These are phyloP conservation scores for Vaccinium vitisidaea DNA, from an alignment of 148 eudicot genomes.

Conservation along the genomic window DNA sequence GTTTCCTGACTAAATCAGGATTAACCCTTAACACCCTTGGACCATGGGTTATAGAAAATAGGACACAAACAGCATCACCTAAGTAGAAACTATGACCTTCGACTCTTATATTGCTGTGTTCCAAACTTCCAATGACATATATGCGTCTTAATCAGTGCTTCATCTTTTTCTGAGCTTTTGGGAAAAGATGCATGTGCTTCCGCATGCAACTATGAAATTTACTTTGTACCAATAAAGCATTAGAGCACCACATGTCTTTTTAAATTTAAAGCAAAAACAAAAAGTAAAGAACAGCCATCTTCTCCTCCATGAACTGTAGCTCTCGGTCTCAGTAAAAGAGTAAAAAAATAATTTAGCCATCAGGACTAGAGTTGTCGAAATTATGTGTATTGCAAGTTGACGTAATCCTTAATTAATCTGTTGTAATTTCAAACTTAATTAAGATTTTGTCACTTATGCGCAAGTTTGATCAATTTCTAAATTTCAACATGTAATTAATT, in stretches of 20 bases:
- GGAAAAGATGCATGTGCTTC: background rate
- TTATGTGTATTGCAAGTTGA: background rate
- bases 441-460: too few relatives aligned
- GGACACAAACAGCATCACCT: background rate
- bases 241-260: background rate
- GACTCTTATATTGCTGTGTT: background rate
- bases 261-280: background rate
- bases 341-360: background rate
- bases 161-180: background rate
- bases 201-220: background rate
- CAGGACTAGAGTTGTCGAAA: background rate
- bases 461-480: background rate
- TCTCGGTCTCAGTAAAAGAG: background rate
- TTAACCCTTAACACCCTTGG: background rate
- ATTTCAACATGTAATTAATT: background rate
- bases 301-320: background rate
- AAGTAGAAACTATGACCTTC: background rate
- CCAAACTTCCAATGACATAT: background rate
- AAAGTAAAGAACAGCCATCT: background rate
- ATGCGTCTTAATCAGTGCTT: background rate
- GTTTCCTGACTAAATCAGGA: too few relatives aligned
- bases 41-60: background rate
- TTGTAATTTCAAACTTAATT: background rate
- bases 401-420: background rate
- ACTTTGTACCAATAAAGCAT: background rate